These are phyloP conservation scores for Zopfia rhizophila DNA, from an alignment of 2,329 filamentous ascomycete genomes.

Conservation along the genomic window DNA sequence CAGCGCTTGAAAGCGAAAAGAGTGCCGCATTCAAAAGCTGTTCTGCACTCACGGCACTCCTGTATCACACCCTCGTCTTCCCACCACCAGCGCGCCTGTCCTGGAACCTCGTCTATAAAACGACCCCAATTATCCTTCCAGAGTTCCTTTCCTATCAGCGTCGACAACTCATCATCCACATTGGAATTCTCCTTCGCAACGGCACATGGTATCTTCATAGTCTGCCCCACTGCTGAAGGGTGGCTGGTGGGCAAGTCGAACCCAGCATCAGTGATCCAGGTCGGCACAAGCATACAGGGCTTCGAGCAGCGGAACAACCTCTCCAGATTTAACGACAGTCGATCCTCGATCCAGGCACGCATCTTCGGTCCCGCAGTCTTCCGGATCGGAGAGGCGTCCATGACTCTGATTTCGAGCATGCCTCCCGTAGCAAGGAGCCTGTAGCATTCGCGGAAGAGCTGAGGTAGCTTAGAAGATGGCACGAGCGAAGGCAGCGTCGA, in stretches of 20 bases:
- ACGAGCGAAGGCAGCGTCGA: conserved; percentile 67
- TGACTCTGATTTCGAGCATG: conserved; percentile 67
- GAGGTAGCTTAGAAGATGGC: conserved; percentile 66
- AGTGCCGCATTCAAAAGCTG: conserved; percentile 50
- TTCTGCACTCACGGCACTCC: conserved; percentile 48
- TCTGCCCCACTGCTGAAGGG: conserved; percentile 30
- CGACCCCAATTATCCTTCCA: conserved; percentile 53
- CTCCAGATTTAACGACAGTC: conserved; percentile 69
- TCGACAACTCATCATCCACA: conserved; percentile 44
- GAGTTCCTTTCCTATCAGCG: conserved; percentile 45
- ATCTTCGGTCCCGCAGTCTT: conserved; percentile 67
- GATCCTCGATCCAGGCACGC: conserved; percentile 69
- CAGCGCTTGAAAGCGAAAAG: conserved; percentile 48
- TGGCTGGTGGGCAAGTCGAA: conserved; percentile 47
- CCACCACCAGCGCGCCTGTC: conserved; percentile 51
- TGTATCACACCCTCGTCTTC: conserved; percentile 49
- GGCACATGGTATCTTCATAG: conserved; percentile 44
- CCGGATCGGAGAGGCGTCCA: conserved; percentile 70
- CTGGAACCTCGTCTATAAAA: conserved; percentile 44
- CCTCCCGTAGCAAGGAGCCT: conserved; percentile 66
- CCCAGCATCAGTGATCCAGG: conserved; percentile 67
- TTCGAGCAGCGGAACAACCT: conserved; percentile 68
- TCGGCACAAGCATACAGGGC: conserved; percentile 67
- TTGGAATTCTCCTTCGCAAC: conserved; percentile 29
- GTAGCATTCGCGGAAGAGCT: conserved; percentile 66